These are phyloP conservation scores for Myriosclerotinia scirpicola DNA, from an alignment of 2,329 filamentous ascomycete genomes.

Conservation along the genomic window DNA sequence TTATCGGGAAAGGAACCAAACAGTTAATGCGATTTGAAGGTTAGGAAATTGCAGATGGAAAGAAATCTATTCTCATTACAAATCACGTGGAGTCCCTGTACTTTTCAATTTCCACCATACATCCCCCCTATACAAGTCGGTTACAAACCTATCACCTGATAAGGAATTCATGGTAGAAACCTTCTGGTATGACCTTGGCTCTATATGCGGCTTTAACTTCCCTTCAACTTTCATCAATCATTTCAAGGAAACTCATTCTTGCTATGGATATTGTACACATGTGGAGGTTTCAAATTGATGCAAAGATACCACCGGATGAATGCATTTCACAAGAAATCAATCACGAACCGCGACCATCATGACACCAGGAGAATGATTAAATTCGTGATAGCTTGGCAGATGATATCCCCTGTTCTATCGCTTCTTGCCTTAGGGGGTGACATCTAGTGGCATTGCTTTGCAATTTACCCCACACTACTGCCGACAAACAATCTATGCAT, in stretches of 20 bases:
- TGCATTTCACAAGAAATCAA: neutral
- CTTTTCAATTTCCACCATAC: neutral
- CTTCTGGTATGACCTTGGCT: neutral
- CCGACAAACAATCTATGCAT: neutral
- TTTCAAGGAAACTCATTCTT: too few species aligned
- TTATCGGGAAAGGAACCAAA: neutral
- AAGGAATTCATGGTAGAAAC: too few species aligned
- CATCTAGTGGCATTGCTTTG: neutral
- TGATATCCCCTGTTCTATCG: neutral
- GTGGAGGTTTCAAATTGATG: neutral
- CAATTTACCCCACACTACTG: neutral
- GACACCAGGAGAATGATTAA: neutral
- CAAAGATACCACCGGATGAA: neutral
- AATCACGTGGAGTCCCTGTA: neutral
- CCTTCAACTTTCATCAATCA: too few species aligned
- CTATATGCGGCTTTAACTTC: neutral
- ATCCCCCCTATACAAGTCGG: neutral
- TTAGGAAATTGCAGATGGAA: neutral
- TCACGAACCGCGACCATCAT: neutral
- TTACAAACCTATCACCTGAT: too few species aligned
- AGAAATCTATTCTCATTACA: neutral
- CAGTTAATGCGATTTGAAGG: neutral
- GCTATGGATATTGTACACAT: neutral
- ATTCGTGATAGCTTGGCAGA: neutral
- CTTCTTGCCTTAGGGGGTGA: neutral